phyloP scores from a whole-genome alignment of 768 basidiomycete species.

The Udeniomyces megalosporus region DNA sequence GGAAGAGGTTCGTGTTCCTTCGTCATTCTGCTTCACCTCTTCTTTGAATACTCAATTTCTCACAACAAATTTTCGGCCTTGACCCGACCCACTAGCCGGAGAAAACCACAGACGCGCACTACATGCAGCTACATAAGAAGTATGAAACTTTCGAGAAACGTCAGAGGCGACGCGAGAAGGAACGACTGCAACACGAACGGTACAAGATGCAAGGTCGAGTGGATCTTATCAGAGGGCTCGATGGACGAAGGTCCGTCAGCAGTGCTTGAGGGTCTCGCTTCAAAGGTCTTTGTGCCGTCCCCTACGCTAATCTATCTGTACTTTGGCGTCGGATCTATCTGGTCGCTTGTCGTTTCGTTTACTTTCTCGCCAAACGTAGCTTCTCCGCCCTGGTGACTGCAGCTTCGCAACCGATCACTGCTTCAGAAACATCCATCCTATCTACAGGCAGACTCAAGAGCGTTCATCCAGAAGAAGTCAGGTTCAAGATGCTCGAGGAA shows the following conservation, averaged over 20 bases:
- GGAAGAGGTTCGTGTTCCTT: neutral
- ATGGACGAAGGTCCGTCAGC: conserved; percentile 3
- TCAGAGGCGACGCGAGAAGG: conserved; percentile 7
- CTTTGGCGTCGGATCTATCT: too few species aligned
- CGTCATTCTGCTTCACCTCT: neutral
- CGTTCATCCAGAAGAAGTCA: conserved; percentile 4
- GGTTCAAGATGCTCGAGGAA: conserved; percentile 6
- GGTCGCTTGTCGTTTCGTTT: too few species aligned
- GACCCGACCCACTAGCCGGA: neutral
- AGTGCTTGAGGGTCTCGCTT: neutral
- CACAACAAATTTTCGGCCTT: neutral
- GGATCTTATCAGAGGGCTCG: conserved; percentile 9
- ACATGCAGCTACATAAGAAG: conserved; percentile 8
- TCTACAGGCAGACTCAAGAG: too few species aligned
- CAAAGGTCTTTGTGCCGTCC: neutral
- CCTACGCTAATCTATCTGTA: too few species aligned
- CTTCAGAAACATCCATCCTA: neutral
- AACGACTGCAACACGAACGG: conserved; percentile 10
- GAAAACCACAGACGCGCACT: conserved; percentile 1
- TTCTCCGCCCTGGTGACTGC: conserved; percentile 4
- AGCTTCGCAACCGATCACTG: neutral
- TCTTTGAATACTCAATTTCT: neutral
- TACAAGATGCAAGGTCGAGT: conserved; percentile 15
- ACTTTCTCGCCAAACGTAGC: neutral
- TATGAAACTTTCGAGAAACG: conserved; percentile 16